A percentile compares a stretch with the other conserved stretches of the same genome.
These are phyloP conservation scores for Penicillium macrosclerotiorum DNA, from an alignment of 495 filamentous ascomycete genomes.

Conservation along the genomic window DNA sequence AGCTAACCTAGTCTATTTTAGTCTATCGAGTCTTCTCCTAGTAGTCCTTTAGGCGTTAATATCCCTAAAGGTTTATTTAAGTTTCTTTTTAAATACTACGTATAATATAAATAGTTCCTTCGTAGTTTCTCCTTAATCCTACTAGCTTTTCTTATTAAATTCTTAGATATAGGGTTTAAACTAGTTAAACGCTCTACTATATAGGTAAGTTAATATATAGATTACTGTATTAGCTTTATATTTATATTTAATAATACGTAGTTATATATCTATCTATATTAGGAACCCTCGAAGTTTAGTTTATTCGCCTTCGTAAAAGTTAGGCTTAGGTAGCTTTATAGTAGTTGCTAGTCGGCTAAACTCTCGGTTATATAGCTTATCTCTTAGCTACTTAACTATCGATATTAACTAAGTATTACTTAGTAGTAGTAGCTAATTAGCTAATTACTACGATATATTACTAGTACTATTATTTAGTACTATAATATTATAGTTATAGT, in stretches of 20 bases:
- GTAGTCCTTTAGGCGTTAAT: neutral
- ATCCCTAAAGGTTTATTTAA: slow-evolving; percentile 3
- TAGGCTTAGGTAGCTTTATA: neutral
- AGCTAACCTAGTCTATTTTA: neutral
- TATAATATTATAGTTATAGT: neutral
- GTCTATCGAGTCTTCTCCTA: too few species aligned
- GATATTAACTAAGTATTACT: neutral
- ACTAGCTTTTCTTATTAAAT: neutral
- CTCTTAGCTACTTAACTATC: neutral
- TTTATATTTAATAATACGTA: neutral
- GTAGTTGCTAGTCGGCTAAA: neutral
- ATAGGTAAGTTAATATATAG: neutral
- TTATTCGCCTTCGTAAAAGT: neutral
- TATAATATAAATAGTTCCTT: neutral
- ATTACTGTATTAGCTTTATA: neutral
- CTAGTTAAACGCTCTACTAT: neutral
- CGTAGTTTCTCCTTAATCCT: neutral
- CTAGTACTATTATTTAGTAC: neutral
- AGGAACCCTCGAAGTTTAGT: neutral
- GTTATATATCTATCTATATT: slow-evolving; percentile 3
- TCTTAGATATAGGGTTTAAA: neutral
- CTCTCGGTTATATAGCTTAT: too few species aligned
- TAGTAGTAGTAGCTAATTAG: neutral
- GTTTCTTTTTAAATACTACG: slow-evolving; percentile 1
- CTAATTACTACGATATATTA: too few species aligned